Conservation (phyloP, 768 basidiomycete genomes). For the Rhizopogon rudus region DNA sequence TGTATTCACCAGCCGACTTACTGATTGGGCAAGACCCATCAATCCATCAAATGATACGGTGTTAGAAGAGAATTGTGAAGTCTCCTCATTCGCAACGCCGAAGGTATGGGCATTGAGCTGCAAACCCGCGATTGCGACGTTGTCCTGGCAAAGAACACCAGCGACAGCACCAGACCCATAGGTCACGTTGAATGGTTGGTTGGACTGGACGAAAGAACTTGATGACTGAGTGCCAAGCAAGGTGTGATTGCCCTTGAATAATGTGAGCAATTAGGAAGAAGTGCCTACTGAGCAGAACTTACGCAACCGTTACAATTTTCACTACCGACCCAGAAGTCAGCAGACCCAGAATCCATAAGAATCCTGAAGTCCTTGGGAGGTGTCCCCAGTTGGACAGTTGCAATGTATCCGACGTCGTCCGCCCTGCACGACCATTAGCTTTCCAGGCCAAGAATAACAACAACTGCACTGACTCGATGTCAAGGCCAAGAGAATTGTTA, state of each 20-base stretch:
- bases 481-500: constrained; percentile 56
- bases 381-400: constrained; percentile 61
- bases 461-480: constrained; percentile 52
- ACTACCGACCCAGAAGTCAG: constrained; percentile 62
- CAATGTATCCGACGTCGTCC: constrained; percentile 53
- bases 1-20: constrained; percentile 26
- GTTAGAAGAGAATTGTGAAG: constrained; percentile 50
- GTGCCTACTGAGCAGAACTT: constrained; percentile 11
- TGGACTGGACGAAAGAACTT: constrained; percentile 53
- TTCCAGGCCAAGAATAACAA: background rate
- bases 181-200: constrained; percentile 49
- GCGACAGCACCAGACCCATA: constrained; percentile 70
- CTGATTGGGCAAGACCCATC: constrained; percentile 74
- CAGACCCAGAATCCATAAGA: constrained; percentile 68
- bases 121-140: constrained; percentile 60
- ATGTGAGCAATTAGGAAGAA: constrained; percentile 10
- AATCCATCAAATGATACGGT: constrained; percentile 61
- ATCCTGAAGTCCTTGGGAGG: constrained; percentile 52
- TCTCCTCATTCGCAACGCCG: constrained; percentile 60
- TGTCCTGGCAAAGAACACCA: constrained; percentile 60
- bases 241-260: constrained; percentile 52
- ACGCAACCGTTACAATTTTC: constrained; percentile 48
- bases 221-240: constrained; percentile 62
- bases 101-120: constrained; percentile 55
- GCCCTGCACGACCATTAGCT: constrained; percentile 24